Evolutionary conservation across 352 stramenopile genomes (phyloP).

Genomic region (Phytophthora capsici): DNA sequence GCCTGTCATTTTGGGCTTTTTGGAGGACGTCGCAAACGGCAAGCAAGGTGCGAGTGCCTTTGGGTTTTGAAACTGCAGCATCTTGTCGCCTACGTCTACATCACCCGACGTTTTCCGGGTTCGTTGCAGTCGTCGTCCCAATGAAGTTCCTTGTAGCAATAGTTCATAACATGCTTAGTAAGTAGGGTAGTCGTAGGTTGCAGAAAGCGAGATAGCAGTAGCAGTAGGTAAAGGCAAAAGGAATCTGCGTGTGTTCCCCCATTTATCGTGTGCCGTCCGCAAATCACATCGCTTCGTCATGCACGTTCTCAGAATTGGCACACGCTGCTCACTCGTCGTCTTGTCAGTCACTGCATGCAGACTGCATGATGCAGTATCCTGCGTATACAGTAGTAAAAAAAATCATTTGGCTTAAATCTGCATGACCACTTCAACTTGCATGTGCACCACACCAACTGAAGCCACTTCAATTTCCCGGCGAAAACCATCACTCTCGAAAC

Average conservation of each 20-base stretch:
- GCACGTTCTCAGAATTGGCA: constrained; percentile 29
- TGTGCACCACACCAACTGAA: constrained; percentile 20
- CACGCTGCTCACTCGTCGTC: constrained; percentile 5
- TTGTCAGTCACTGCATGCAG: neutral
- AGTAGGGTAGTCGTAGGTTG: constrained; percentile 37
- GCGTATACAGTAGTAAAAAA: no score
- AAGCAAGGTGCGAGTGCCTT: constrained; percentile 71
- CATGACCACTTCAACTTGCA: constrained; percentile 10
- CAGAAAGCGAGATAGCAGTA: constrained; percentile 38
- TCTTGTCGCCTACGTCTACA: constrained; percentile 33
- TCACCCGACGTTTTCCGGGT: constrained; percentile 24
- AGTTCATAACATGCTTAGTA: constrained; percentile 27
- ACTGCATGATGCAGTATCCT: no score
- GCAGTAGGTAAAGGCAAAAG: constrained; percentile 17
- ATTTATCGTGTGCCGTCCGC: neutral
- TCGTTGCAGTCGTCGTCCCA: constrained; percentile 30
- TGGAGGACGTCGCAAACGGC: constrained; percentile 71
- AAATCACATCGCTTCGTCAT: constrained; percentile 22
- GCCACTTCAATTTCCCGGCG: constrained; percentile 5
- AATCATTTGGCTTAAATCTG: no score
- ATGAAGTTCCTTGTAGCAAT: constrained; percentile 36
- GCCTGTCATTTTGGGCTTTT: constrained; percentile 73
- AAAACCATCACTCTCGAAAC: constrained; percentile 34
- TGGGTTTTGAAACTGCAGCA: constrained; percentile 67
- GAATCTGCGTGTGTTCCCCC: constrained; percentile 9